Evolutionary conservation across 441 rosid species (phyloP), one percentile per base, ranked within the genome.

Genomic region (Manihot esculenta): DNA sequence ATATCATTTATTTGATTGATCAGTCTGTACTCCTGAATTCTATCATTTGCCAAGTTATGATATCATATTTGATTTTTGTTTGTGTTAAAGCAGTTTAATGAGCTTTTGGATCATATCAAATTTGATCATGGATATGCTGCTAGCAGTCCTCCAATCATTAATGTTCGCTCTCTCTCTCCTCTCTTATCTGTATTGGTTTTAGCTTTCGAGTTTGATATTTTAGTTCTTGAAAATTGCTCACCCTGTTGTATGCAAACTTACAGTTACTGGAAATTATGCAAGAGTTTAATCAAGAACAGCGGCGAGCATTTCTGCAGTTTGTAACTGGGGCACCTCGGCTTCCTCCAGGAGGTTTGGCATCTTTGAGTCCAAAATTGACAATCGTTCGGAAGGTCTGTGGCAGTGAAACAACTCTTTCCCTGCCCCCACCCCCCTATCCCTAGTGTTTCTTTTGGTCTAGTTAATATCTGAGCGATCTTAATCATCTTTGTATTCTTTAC

Each of bases 111-210:
- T 79, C 94, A 96, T 80, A 82, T 96, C 79, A 96, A 96, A 88
- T 93, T 93, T 53, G 99, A 96, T 84, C 99, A 96, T 71, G 99
- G 98, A 80, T 96, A 96, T 80, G 91, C 99, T 23, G 90, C 94
- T 35, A 91, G 99, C 85, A 93, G 99, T 81, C 91, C 87, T 73
- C 97, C 97, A 2, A 75, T 95, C 68, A 67, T 75, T 71, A 81
- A 90, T 74, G 99, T 95, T 21, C 24, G 93, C 70, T 20, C 65
- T 64, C 73, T 48, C 66, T 63, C 49, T n/a, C n/a, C n/a, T n/a
- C n/a, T 42, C 64, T 24, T 30, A 49, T n/a, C 17, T 23, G 5
- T 23, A 50, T 55, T 62, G 3, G 57, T 59, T 53, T 75, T 66
- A 58, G 57, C 27, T 50, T 41, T 59, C 26, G 21, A 30, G 38